Base-by-base conservation (phyloP, 208 protist species). In the Trypanosoma caninum region DNA sequence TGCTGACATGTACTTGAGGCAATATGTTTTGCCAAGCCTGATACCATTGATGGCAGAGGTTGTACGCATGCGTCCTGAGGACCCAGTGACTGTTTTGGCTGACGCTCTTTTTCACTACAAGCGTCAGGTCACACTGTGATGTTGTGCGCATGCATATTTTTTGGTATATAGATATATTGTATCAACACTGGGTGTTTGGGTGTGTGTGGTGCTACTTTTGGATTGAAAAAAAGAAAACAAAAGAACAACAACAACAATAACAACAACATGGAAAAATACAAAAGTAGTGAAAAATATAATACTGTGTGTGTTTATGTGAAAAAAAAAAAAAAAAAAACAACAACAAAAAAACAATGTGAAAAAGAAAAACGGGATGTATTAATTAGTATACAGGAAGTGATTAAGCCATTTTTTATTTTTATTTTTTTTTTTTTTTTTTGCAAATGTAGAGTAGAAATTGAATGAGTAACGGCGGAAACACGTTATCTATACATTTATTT, bases 1-100 rank as follows among this genome's bases (percentile, higher is more conserved):
- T n/a, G 76, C 79, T 47, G 75, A 95, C 58, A 70, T 74, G 54
- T 98, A 97, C 58, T 62, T 98, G 40, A 98, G 98, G 91, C 77
- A 72, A 52, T 88, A 97, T 46, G 92, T 98, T 13, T 53, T 98
- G 57, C 95, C 95, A 28, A 89, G 78, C 46, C 74, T 98, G 37
- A 97, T 91, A 9, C 81, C 87, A n/a, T 75, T 81, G 37, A 78
- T 98, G 47, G 76, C 90, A 31, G 82, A 95, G 62, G 85, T 97
- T 14, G 80, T 83, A 76, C 78, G 94, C 45, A 59, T 79, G 72
- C 91, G 90, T 4, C 85, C 95, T 9, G 87, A 96, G 8, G 92
- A 97, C 54, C 94, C 96, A 0, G 80, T 98, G 11, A 90, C 91
- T n/a, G 83, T 63, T 16, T 76, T 98, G 16, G 93, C 93, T 2